Evolutionary conservation across 169 alveolate species (phyloP).

Genomic region (Fabrea salina): DNA sequence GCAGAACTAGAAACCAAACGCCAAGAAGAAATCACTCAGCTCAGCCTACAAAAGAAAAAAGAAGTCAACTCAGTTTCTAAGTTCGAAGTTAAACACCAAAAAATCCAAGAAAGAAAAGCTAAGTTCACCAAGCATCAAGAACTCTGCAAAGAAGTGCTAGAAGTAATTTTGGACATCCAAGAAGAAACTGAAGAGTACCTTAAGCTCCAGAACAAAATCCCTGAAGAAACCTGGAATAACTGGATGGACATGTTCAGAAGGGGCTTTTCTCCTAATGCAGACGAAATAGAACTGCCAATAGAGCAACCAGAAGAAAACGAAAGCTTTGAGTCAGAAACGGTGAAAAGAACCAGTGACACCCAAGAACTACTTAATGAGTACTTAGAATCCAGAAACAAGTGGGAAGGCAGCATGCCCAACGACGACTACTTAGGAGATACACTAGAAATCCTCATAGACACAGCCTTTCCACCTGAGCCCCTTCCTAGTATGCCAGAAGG

Average conservation of each 20-base stretch:
- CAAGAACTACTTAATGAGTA: background rate
- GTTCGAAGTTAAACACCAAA: background rate
- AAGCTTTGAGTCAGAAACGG: background rate
- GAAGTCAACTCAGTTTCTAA: background rate
- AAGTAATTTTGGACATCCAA: background rate
- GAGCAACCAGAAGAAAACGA: background rate
- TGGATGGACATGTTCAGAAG: background rate
- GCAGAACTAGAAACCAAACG: background rate
- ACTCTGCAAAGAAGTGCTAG: background rate
- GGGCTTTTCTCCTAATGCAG: background rate
- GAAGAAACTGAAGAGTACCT: background rate
- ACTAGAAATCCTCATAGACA: constrained; percentile 7
- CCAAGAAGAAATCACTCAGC: background rate
- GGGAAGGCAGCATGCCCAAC: constrained; percentile 13
- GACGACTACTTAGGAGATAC: background rate
- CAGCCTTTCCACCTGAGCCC: constrained; percentile 4
- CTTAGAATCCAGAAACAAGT: background rate
- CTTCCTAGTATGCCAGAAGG: background rate
- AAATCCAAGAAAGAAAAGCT: background rate
- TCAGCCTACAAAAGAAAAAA: no score
- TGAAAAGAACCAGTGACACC: background rate
- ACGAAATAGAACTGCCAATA: background rate
- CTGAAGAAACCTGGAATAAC: background rate
- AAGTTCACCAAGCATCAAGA: background rate
- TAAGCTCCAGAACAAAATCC: background rate